Conservation (phyloP, 1,284 basidiomycete genomes). For the Cutaneotrichosporon sp. region DNA sequence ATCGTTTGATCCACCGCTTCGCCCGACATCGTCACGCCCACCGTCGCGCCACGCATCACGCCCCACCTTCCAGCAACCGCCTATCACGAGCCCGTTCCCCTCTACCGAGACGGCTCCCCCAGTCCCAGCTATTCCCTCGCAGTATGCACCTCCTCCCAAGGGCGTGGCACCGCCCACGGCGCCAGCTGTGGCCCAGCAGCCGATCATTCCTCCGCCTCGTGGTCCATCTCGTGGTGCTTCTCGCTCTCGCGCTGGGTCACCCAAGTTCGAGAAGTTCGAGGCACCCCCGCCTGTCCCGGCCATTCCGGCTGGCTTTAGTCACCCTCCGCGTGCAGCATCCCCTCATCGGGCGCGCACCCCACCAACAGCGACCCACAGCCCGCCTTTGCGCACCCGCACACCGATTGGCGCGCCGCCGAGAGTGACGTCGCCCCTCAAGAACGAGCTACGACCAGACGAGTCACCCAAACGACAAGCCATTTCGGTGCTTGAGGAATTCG, state of each 20-base stretch:
- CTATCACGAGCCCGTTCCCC: conserved; percentile 9
- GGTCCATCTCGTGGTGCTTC: conserved; percentile 9
- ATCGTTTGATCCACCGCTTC: conserved; percentile 38
- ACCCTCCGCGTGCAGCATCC: conserved; percentile 3
- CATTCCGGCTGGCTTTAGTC: neutral
- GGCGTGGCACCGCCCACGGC: neutral
- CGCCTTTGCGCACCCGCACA: conserved; percentile 5
- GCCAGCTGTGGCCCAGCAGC: neutral
- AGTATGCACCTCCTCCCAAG: conserved; percentile 9
- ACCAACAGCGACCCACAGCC: neutral
- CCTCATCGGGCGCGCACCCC: neutral
- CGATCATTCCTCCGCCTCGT: conserved; percentile 11
- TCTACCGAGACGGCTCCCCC: conserved; percentile 7
- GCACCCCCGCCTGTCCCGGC: conserved; percentile 7
- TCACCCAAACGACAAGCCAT: neutral
- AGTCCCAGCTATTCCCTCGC: conserved; percentile 20
- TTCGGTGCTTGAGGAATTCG: conserved; percentile 17
- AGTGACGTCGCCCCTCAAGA: conserved; percentile 23
- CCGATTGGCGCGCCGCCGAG: conserved; percentile 18
- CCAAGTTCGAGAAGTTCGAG: conserved; percentile 12
- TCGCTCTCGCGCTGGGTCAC: conserved; percentile 6
- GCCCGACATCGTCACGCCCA: conserved; percentile 22
- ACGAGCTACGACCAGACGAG: conserved; percentile 14
- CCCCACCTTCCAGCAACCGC: conserved; percentile 20
- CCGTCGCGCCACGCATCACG: conserved; percentile 18